Base-by-base conservation (phyloP, 306 rosid genomes). In the Prosopis cineraria region DNA sequence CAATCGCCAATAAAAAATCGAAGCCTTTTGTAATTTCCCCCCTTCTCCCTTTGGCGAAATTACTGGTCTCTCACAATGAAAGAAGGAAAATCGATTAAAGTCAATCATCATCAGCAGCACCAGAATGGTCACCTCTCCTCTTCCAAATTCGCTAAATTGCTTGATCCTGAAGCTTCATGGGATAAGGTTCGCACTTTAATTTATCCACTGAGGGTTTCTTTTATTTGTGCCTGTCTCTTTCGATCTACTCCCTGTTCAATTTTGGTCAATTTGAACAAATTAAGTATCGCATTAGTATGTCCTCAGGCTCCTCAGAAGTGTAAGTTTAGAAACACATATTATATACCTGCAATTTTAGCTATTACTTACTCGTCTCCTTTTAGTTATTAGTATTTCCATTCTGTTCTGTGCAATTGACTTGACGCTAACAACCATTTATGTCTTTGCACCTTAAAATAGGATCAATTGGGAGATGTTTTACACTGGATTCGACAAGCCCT, bases 161-260 rank as follows among this genome's bases (percentile, higher is more conserved):
- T 96, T 75, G 98, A 93, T 87, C 98, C 99, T 12, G 99, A 96
- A 81, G 96, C 98, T 80, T 93, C 99, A 0, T 93, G 99, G 99
- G 99, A 96, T 81, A 96, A 96, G 99, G 99, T 96, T 78, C 33
- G 48, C 20, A 5, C 84, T 74, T 64, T 10, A 12, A 12, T 75
- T 71, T 47, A 47, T 62, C 27, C 1, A 13, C 20, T 4, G 8
- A 67, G 13, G 29, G 56, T 60, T 3, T 60, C 44, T 45, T 66
- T 27, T 65, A 10, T 17, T 43, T 40, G 47, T n/a, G 29, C 20
- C 43, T 25, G 16, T 66, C 36, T 37, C 19, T 48, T 10, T 59
- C 62, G 64, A 74, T 74, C 80, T 58, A 19, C 50, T 60, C 53
- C 22, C 43, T 11, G 36, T 24, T n/a, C 39, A 13, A 8, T 36